Conservation (phyloP, 495 filamentous ascomycete genomes). For the Aspergillus bridgeri region DNA sequence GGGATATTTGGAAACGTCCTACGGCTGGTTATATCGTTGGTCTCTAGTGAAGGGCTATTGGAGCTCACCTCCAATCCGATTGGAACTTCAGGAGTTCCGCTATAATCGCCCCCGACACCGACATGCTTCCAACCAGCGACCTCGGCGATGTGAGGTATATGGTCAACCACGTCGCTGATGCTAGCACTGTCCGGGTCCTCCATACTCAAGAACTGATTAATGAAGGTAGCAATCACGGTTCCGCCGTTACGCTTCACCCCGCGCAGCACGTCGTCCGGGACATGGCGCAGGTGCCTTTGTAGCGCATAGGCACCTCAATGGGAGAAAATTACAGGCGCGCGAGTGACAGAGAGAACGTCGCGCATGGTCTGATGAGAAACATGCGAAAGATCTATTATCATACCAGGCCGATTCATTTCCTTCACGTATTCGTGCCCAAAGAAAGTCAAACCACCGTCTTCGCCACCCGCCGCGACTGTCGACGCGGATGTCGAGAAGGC, state of each 20-base stretch:
- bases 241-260: conserved; percentile 56
- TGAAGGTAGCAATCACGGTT: conserved; percentile 76
- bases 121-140: conserved; percentile 72
- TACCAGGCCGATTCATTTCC: conserved; percentile 80
- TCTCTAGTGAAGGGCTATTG: no score
- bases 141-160: conserved; percentile 66
- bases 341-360: conserved; percentile 57
- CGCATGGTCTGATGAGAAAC: conserved; percentile 66
- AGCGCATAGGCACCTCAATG: conserved; percentile 65
- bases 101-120: conserved; percentile 72
- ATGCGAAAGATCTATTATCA: conserved; percentile 75
- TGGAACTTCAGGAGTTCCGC: conserved; percentile 46
- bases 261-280: conserved; percentile 67
- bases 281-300: conserved; percentile 69
- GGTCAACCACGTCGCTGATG: conserved; percentile 61
- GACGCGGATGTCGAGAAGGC: conserved; percentile 18
- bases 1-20: conserved; percentile 73
- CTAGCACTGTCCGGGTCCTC: conserved; percentile 55
- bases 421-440: conserved; percentile 18
- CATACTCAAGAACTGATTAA: conserved; percentile 60
- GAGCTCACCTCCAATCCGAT: conserved; percentile 14
- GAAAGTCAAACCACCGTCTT: background rate
- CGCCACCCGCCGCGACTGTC: background rate
- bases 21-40: no score
- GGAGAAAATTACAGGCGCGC: conserved; percentile 70